Conservation (phyloP, 148 eudicot species). For the Chenopodium suecicum region DNA sequence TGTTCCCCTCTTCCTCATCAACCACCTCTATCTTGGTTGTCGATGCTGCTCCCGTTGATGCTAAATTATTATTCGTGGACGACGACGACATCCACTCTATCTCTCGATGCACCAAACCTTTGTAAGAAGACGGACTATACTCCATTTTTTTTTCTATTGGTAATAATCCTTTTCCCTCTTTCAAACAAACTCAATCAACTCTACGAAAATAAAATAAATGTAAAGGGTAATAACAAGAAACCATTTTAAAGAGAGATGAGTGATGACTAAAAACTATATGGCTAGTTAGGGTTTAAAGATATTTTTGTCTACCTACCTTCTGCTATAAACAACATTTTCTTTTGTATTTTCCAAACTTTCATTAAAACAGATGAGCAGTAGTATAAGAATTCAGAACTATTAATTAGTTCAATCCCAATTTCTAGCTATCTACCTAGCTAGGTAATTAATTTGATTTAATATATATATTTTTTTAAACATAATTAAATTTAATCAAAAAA, state of each 20-base stretch:
- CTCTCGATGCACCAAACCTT: background rate
- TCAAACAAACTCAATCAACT: background rate
- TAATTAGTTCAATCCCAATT: background rate
- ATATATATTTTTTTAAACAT: no score
- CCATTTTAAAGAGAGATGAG: background rate
- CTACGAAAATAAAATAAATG: background rate
- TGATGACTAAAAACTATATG: background rate
- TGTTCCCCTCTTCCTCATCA: background rate
- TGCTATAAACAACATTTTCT: background rate
- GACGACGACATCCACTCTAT: background rate
- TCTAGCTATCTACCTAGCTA: background rate
- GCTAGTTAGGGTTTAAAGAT: constrained; percentile 13
- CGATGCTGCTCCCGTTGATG: constrained; percentile 1
- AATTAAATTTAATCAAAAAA: no score
- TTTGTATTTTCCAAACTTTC: background rate
- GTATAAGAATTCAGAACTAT: background rate
- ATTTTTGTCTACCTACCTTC: constrained; percentile 1
- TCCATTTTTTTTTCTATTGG: background rate
- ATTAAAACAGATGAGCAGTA: background rate
- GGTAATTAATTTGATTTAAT: background rate
- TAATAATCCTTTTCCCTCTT: background rate
- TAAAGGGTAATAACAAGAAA: background rate
- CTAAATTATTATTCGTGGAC: background rate
- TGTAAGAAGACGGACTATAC: background rate
- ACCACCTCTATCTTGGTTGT: background rate